Evolutionary conservation across 441 rosid species (phyloP), one percentile per base, ranked within the genome.

Genomic region (Lepidium campestre): DNA sequence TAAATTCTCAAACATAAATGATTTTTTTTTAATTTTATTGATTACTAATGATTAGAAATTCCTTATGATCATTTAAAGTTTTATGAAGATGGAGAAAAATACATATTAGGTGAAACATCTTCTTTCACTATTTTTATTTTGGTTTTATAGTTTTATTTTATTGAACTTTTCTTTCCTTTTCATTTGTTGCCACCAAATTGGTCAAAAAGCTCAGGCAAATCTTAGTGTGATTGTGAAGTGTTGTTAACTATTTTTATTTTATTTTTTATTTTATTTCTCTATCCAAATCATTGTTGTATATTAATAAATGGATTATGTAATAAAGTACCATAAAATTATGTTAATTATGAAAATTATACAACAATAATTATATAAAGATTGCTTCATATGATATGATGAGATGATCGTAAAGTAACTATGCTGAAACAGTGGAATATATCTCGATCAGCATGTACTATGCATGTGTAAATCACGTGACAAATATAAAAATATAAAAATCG

Each of bases 121-220:
- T 47, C 22, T 71, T 17, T 41, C 29, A 55, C 7, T 27, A 27
- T 27, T 27, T 27, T 39, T 64, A 13, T 12, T 48, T 10, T 1
- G n/a, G n/a, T n/a, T n/a, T n/a, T n/a, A n/a, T n/a, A n/a, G n/a
- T n/a, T n/a, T 39, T 64, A 13, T 12, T 48, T 10, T 1, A 40
- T 22, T 7, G 20, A 34, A 71, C 10, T 4, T 29, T 48, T 34
- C 12, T 55, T 31, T 62, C 49, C 11, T 40, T 56, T 40, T 65
- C 71, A 32, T 48, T 39, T 65, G 62, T 57, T 58, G 41, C 62
- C 40, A 72, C 67, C 67, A 65, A 57, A 13, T 25, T 65, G 67
- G 55, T 72, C 71, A 72, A 72, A 72, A 72, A 65, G 71, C 67
- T 72, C 71, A 49, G 66, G 71, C 66, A 65, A 41, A 58, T 65